A percentile compares a stretch with the other conserved stretches of the same genome.
These are phyloP conservation scores for Coemansia nantahalensis DNA, from an alignment of 192 early-diverging fungal species.

Conservation along the genomic window DNA sequence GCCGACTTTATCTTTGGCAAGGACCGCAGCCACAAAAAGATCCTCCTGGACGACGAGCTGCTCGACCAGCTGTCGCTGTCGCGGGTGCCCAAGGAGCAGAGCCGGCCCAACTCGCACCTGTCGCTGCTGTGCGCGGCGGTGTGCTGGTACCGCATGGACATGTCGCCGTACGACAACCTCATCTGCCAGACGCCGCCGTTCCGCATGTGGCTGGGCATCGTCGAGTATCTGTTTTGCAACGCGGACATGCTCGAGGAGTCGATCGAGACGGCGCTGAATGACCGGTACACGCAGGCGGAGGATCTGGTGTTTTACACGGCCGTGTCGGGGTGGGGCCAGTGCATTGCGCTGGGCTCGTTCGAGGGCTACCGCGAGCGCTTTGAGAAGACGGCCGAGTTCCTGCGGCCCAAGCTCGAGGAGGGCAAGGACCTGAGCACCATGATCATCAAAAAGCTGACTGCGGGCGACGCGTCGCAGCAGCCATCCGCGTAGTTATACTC, in stretches of 20 bases:
- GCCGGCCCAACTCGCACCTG: constrained; percentile 86
- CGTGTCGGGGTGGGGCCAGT: constrained; percentile 90
- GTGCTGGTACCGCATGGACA: constrained; percentile 81
- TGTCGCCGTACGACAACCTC: constrained; percentile 92
- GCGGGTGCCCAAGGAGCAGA: constrained; percentile 65
- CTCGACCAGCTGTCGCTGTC: constrained; percentile 89
- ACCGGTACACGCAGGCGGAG: constrained; percentile 71
- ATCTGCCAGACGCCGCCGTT: constrained; percentile 97
- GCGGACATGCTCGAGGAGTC: constrained; percentile 80
- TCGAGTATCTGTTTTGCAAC: constrained; percentile 89
- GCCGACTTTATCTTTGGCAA: constrained; percentile 83
- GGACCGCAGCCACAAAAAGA: constrained; percentile 58
- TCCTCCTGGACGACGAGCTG: constrained; percentile 80
- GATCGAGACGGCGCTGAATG: constrained; percentile 76
- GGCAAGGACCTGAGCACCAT: constrained; percentile 58
- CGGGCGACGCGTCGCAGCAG: too few species aligned
- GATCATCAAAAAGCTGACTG: constrained; percentile 52
- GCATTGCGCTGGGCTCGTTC: constrained; percentile 76
- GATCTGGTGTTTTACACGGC: constrained; percentile 90
- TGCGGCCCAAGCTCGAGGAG: constrained; percentile 61
- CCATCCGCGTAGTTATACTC: too few species aligned
- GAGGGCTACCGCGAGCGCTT: constrained; percentile 84
- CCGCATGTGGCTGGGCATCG: constrained; percentile 90
- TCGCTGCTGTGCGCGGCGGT: constrained; percentile 92
- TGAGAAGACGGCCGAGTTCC: constrained; percentile 80